Base-by-base conservation (phyloP, 2,329 filamentous ascomycete genomes). In the Xylaria sp. region DNA sequence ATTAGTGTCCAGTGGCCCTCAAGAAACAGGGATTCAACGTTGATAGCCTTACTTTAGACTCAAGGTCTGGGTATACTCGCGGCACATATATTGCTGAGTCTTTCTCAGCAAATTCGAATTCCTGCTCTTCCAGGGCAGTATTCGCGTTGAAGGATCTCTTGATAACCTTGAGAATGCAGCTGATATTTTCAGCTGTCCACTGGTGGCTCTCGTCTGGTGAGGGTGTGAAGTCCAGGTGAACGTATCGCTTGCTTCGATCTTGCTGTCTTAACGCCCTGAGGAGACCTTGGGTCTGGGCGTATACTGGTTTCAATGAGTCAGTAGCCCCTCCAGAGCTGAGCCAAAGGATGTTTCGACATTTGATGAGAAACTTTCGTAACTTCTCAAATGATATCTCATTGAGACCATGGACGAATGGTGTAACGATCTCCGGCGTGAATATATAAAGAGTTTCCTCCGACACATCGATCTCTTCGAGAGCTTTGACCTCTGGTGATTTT, bases 151-250 rank as follows among this genome's bases (percentile, higher is more conserved):
- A 50, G 7, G 25, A 29, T 6, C 31, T 29, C 22, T 31, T 5
- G n/a, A 50, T 17, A 31, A 50, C 45, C 15, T 50, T 1, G 13
- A 9, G 3, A 31, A 50, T 50, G 15, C 15, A 13, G 22, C 15
- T 2, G 5, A 50, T 50, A 11, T n/a, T 50, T 20, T 27, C 45
- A 29, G 11, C 11, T 29, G 22, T 29, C 45, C 45, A 50, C 27
- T 7, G 11, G 5, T 29, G 5, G 13, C 13, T 3, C 11, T 31
- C 27, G 5, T 27, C 6, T 29, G 22, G 11, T n/a, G 31, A 1
- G 7, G 42, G 42, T 13, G n/a, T 66, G 15, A 73, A 67, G 33
- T 74, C 71, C 0, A 73, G 67, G 3, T 47, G 58, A 9, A 71
- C 25, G 7, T 49, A 66, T n/a, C 66, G 64, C 57, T 71, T 73